These are phyloP conservation scores for Prunus kanzakura DNA, from an alignment of 306 rosid species.

Conservation along the genomic window DNA sequence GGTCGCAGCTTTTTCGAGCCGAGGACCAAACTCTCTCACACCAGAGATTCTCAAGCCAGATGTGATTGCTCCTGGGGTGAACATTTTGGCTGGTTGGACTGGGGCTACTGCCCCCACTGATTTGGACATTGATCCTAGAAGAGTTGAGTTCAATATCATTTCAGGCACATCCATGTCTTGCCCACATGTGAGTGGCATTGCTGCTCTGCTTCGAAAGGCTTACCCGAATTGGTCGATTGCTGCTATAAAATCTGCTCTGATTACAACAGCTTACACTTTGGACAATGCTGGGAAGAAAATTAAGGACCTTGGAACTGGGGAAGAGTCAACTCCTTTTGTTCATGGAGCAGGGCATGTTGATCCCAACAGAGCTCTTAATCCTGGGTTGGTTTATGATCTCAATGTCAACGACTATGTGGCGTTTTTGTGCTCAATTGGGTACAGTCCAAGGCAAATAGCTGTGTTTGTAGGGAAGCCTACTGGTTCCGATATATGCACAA, in stretches of 20 bases:
- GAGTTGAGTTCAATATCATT: slow-evolving; percentile 86
- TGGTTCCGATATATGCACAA: slow-evolving; percentile 40
- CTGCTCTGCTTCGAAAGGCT: slow-evolving; percentile 73
- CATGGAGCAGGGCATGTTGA: slow-evolving; percentile 95
- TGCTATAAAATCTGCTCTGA: slow-evolving; percentile 75
- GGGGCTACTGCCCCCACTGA: slow-evolving; percentile 70
- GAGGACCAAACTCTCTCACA: slow-evolving; percentile 69
- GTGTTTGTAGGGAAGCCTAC: slow-evolving; percentile 53
- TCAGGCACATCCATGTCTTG: slow-evolving; percentile 98
- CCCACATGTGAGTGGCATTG: slow-evolving; percentile 87
- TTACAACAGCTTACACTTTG: slow-evolving; percentile 68
- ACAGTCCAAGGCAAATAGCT: slow-evolving; percentile 43
- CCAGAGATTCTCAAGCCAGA: slow-evolving; percentile 86
- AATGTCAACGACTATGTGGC: slow-evolving; percentile 53
- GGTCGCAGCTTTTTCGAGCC: slow-evolving; percentile 88
- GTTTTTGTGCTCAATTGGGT: slow-evolving; percentile 83
- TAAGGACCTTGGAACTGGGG: slow-evolving; percentile 63
- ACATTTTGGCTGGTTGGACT: slow-evolving; percentile 89
- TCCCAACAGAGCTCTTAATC: slow-evolving; percentile 82
- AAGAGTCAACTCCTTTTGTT: slow-evolving; percentile 63
- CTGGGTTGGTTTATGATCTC: slow-evolving; percentile 72
- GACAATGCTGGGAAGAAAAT: slow-evolving; percentile 64
- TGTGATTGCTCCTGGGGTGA: slow-evolving; percentile 91
- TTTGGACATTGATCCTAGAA: slow-evolving; percentile 69
- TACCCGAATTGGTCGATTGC: slow-evolving; percentile 78